Evolutionary conservation across 2,329 filamentous ascomycete species (phyloP).

Genomic region (Hypoxylon sp.): DNA sequence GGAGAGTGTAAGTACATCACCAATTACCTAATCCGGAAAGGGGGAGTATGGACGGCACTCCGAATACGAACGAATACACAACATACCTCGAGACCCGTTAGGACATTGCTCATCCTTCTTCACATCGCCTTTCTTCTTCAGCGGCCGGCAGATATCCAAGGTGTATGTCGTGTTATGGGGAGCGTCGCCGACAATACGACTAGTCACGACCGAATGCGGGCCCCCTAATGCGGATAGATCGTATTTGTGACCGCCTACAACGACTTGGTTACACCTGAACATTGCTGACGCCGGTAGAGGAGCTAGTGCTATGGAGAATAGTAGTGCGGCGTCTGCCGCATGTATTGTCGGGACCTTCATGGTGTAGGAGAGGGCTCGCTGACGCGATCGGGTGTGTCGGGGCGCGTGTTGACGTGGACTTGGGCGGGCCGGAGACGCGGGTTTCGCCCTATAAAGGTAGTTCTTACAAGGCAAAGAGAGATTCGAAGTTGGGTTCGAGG

Average conservation of each 20-base stretch:
- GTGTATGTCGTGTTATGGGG: slow-evolving; percentile 85
- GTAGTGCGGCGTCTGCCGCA: slow-evolving; percentile 54
- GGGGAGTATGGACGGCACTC: neutral
- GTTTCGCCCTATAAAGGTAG: neutral
- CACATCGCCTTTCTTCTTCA: slow-evolving; percentile 73
- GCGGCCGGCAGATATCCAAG: slow-evolving; percentile 78
- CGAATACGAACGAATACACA: neutral
- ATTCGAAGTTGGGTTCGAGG: slow-evolving; percentile 5
- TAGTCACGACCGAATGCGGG: slow-evolving; percentile 77
- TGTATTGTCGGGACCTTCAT: slow-evolving; percentile 60
- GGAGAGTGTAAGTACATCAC: slow-evolving; percentile 5
- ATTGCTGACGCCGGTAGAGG: slow-evolving; percentile 61
- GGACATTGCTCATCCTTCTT: slow-evolving; percentile 74
- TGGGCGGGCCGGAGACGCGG: neutral
- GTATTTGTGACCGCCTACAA: slow-evolving; percentile 72
- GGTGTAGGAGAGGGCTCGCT: slow-evolving; percentile 30
- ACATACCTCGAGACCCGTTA: slow-evolving; percentile 75
- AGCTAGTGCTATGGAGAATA: slow-evolving; percentile 57
- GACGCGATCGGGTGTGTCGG: slow-evolving; percentile 38
- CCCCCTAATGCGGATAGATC: slow-evolving; percentile 75
- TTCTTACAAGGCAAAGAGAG: neutral
- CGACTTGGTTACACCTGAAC: slow-evolving; percentile 74
- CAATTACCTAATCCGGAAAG: slow-evolving; percentile 7
- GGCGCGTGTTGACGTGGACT: neutral
- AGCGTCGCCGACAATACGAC: slow-evolving; percentile 65